Base-by-base conservation (phyloP, 73 alveolate genomes). In the Paramecium octaurelia region DNA sequence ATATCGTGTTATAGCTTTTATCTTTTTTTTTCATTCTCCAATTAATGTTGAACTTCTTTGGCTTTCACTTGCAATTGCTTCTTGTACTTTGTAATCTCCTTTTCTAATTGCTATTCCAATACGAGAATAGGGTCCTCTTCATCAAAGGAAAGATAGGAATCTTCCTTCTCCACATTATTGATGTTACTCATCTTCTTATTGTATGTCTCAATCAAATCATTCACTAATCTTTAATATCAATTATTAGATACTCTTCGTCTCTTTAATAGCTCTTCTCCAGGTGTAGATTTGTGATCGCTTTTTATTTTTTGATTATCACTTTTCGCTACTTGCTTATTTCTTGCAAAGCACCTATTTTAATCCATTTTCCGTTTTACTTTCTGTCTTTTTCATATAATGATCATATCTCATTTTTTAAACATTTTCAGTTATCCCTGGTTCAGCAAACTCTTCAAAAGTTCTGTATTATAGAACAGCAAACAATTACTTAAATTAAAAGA, bases 51-150 rank as follows among this genome's bases (percentile, higher is more conserved):
- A 4, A 75, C 60, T 20, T 75, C 88, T 27, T 75, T 75, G 21
- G 88, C 58, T 42, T 75, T 75, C n/a, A 75, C 59, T 23, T 34
- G 23, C 18, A 75, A 42, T 4, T 34, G n/a, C 35, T 75, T 75
- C 16, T 75, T 35, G 38, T 75, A 36, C 16, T 75, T 75, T 34
- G 68, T 10, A 7, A 75, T 75, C n/a, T 75, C 58, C 60, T 75
- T 75, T 24, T 75, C 88, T 75, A 75, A 36, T 42, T 75, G 3
- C 8, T 75, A 38, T 60, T 75, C 88, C 20, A 75, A 42, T 0
- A 75, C 88, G 4, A 75, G 35, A 75, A 75, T 75, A 75, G 88
- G 88, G n/a, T 75, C 88, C 12, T 75, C 88, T 4, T 75, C 88
- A 75, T 75, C 88, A 75, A 38, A 75, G 8, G 88, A 75, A 3